A percentile compares a stretch with the other conserved stretches of the same genome.
Conservation (phyloP, 78 protist genomes). For the Bigelowiella natans region DNA sequence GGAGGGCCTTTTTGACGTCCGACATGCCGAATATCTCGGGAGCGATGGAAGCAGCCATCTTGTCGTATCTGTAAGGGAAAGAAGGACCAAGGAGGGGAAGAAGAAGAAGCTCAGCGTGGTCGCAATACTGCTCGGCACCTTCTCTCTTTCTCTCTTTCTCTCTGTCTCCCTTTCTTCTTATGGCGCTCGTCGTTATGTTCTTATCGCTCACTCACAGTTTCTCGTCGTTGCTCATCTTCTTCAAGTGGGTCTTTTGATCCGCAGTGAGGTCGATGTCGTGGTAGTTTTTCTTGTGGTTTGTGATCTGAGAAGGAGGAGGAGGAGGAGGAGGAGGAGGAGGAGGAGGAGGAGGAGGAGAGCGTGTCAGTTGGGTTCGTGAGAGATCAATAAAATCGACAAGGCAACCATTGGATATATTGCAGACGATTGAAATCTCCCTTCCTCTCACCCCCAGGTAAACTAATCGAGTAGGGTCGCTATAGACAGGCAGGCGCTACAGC, state of each 20-base stretch:
- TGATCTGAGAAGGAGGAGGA: too few relatives aligned
- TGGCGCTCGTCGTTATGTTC: neutral
- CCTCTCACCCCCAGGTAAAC: too few relatives aligned
- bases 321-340: neutral
- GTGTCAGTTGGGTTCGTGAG: too few relatives aligned
- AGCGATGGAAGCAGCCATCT: slow-evolving; percentile 76
- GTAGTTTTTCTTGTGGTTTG: neutral
- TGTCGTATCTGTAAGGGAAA: slow-evolving; percentile 27
- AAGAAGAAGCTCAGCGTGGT: neutral
- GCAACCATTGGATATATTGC: too few relatives aligned
- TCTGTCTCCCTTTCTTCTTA: neutral
- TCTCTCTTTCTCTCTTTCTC: neutral
- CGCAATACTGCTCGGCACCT: neutral
- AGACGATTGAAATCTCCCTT: too few relatives aligned
- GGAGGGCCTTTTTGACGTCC: slow-evolving; percentile 94
- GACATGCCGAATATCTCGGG: slow-evolving; percentile 95
- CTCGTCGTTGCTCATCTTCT: neutral
- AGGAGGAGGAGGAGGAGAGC: slow-evolving; percentile 16
- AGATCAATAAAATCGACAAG: too few relatives aligned
- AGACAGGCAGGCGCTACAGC: too few relatives aligned
- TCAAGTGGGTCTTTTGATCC: neutral
- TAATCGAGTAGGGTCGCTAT: too few relatives aligned
- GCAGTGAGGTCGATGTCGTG: neutral
- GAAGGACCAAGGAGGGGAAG: neutral
- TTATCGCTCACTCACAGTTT: neutral